These are phyloP conservation scores for Coprinopsis cinerea DNA, from an alignment of 768 basidiomycete genomes.

Conservation along the genomic window DNA sequence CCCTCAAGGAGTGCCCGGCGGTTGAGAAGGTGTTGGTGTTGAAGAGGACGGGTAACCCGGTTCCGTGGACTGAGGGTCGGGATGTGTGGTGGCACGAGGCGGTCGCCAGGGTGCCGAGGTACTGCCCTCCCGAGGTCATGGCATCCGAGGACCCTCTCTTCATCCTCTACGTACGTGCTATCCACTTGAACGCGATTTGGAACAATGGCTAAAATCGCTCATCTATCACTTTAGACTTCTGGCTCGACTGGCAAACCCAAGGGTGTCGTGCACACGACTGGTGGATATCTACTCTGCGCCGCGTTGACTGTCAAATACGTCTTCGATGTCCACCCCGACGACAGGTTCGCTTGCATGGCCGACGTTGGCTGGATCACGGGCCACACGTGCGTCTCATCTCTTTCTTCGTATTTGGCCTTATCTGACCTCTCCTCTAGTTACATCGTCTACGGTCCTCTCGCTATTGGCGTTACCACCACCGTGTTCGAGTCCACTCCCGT, in stretches of 20 bases:
- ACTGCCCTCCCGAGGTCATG: slow-evolving; percentile 88
- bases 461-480: slow-evolving; percentile 76
- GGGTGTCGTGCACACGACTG: slow-evolving; percentile 90
- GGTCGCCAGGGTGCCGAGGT: slow-evolving; percentile 72
- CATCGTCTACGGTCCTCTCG: slow-evolving; percentile 92
- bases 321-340: slow-evolving; percentile 95
- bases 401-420: slow-evolving; percentile 2
- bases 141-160: slow-evolving; percentile 93
- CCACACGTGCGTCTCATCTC: slow-evolving; percentile 53
- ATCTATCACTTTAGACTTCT: slow-evolving; percentile 57
- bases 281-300: slow-evolving; percentile 87
- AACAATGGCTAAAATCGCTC: slow-evolving; percentile 7
- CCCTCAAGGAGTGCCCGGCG: slow-evolving; percentile 73
- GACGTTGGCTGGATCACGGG: slow-evolving; percentile 99
- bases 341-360: slow-evolving; percentile 96
- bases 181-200: background rate
- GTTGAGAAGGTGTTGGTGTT: slow-evolving; percentile 93
- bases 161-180: slow-evolving; percentile 85
- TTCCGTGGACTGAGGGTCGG: slow-evolving; percentile 76
- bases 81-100: slow-evolving; percentile 99
- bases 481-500: slow-evolving; percentile 97
- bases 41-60: slow-evolving; percentile 76
- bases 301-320: slow-evolving; percentile 94
- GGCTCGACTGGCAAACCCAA: slow-evolving; percentile 96
- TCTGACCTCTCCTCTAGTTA: slow-evolving; percentile 40